Base-by-base conservation (phyloP, 176 grass and related monocot genomes). In the Puccinellia tenuiflora region DNA sequence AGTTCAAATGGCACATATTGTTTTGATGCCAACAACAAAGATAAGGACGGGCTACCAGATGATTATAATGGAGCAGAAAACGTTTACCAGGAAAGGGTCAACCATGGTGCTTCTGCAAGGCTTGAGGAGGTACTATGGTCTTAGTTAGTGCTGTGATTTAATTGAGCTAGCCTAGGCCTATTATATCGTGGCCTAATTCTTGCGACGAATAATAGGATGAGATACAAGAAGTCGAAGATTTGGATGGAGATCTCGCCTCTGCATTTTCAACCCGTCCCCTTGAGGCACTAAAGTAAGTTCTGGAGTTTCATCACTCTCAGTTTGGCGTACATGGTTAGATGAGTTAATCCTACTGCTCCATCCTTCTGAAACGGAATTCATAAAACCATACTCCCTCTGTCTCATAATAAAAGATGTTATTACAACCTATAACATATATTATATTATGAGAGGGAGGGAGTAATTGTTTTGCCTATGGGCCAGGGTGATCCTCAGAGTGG, bases 231-330 rank as follows among this genome's bases (percentile, higher is more conserved):
- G 83, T 89, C 1, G 89, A 92, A 82, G 93, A 92, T 68, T 86
- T 94, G 80, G 85, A 90, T 75, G 81, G 82, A 85, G 83, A 88
- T 61, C 87, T 99, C 45, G 69, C 85, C 47, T 92, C 96, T 61
- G 90, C 89, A 37, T 99, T 99, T 87, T 77, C 90, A 80, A 91
- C 80, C 74, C 81, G 26, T 17, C 91, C 92, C 86, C 93, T 99
- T 62, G 83, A 99, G 80, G 96, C 93, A 81, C 87, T 99, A 50
- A 96, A 96, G 96, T 99, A 89, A 81, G 84, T 80, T 84, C 14
- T 71, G 37, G 12, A 43, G 69, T 81, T 76, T 18, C 21, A 52
- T 78, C 22, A 51, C 4, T 63, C 5, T 57, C 22, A 43, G 4
- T 63, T 5, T 51, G 50, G 31, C 33, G n/a, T 70, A 70, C 67